Base-by-base conservation (phyloP, 2,329 filamentous ascomycete species). In the Penicillium sp. region DNA sequence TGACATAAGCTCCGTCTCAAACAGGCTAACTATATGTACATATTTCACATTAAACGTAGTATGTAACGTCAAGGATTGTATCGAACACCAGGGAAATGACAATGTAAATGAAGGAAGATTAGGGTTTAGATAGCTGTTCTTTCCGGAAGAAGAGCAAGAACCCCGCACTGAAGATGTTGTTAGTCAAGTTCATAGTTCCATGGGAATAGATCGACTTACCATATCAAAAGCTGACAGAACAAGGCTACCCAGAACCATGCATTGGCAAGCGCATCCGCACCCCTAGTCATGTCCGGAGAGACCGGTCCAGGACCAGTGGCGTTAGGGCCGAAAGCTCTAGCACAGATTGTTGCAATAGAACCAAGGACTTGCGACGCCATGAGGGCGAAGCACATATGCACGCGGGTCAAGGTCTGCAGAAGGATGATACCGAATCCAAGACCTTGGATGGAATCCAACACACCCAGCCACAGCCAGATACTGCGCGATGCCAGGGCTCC, bases 391-490 rank as follows among this genome's bases (percentile, higher is more conserved):
- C 82, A 79, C 58, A 88, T 84, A 66, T 88, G 86, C 62, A 86
- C 79, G 23, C 86, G 76, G 0, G 85, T 87, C 59, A 87, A 70
- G 0, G 85, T 88, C 66, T 86, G 84, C 37, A 88, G 72, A 11
- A 89, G 76, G 51, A 88, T 83, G 83, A 88, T 88, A 57, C 85
- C 85, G 53, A 88, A 81, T 4, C 86, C 85, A 3, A 88, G 82
- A 48, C 85, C 84, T 67, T 89, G 86, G 9, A 88, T 75, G 4
- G 83, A 79, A 62, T 88, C 86, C 12, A 88, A 73, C 2, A 87
- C 79, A 45, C 85, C 85, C 1, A 89, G 79, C 85, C 85, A 88
- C 8, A 88, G 77, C 85, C 86, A 88, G 9, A 88, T 70, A 55
- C 77, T 73, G 37, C 85, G 77, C 2, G 82, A 82, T 6, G 83